Evolutionary conservation across 2,329 filamentous ascomycete species (phyloP), one percentile per base, ranked within the genome.

Genomic region (Beauveria australis): DNA sequence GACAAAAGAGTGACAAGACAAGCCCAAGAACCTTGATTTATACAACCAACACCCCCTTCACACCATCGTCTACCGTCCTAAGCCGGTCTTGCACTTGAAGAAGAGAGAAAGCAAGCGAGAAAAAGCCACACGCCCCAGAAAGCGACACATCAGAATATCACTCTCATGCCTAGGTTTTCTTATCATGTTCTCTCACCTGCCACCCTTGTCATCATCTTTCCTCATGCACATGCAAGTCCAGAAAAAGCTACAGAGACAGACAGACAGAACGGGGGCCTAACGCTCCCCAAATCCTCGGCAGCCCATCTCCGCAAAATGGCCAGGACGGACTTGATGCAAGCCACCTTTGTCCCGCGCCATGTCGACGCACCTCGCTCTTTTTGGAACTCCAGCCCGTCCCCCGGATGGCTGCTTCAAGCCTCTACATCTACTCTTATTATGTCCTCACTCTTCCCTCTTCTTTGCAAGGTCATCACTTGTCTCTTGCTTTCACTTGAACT

Each of bases 301-400:
- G 7, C 22, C 48, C 8, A 26, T 44, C 12, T 44, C 40, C 37
- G 55, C 55, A 30, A 47, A 22, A 14, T 1, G 30, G 24, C 3
- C 18, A 12, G 37, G 16, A n/a, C 22, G 19, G 40, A 59, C 46
- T 53, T 43, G 46, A 59, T 59, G 56, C 56, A 33, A 59, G 48
- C 56, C 56, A 52, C 48, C 24, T 14, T 22, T 26, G 6, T 22
- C 28, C 7, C 19, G 30, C 30, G 12, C 16, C 37, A n/a, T 53
- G n/a, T 26, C 22, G 48, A 59, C 18, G 56, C 48, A 53, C 47
- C 37, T 59, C 56, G 24, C 56, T 41, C 56, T 3, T 44, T 53
- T 37, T 8, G 56, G 56, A 9, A 46, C n/a, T 28, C 55, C 54
- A 40, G 54, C 54, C 54, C 12, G 44, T 26, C 30, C 8, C 53